Evolutionary conservation across 2,329 filamentous ascomycete species (phyloP), one percentile per base, ranked within the genome.

Genomic region (Neocucurbitaria cava): DNA sequence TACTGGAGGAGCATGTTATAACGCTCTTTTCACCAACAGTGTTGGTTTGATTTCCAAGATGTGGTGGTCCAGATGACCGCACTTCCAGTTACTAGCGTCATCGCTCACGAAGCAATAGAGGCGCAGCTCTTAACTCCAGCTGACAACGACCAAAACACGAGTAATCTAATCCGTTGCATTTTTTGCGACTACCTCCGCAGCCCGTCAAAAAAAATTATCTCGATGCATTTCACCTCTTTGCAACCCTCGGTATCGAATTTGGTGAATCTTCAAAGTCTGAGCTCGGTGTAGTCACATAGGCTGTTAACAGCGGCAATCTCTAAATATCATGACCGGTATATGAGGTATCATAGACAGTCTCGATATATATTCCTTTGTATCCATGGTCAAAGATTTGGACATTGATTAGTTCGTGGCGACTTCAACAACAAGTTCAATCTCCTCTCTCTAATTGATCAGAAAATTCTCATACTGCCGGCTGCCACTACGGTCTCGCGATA

Each of bases 61-160:
- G 43, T 47, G 24, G 21, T 42, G 43, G 28, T 45, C 36, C 35
- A 13, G 46, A 49, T 31, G 18, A 8, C 26, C 23, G 9, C 17
- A 30, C 33, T 39, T 35, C 41, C 53, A 44, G 46, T 42, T 31
- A 18, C 44, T 49, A 51, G 41, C 56, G 53, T 46, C 40, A 45
- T 31, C 28, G 46, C 44, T 46, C 43, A 53, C 54, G 54, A 64
- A 53, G 52, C 56, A 39, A 56, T 40, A 52, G 50, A 62, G 61
- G 56, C 59, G 61, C 54, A 62, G 56, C 43, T 33, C 33, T 21
- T 11, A 38, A 18, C 10, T 33, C 30, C 31, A 52, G 44, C 49
- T 45, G 35, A 45, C 47, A 41, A 43, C 28, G 24, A 35, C 17
- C 30, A 20, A 23, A 11, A 20, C 44, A 13, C 40, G 17, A 28